Evolutionary conservation across 192 early-diverging fungal genomes (phyloP).

Genomic region (Backusella psychrophila): DNA sequence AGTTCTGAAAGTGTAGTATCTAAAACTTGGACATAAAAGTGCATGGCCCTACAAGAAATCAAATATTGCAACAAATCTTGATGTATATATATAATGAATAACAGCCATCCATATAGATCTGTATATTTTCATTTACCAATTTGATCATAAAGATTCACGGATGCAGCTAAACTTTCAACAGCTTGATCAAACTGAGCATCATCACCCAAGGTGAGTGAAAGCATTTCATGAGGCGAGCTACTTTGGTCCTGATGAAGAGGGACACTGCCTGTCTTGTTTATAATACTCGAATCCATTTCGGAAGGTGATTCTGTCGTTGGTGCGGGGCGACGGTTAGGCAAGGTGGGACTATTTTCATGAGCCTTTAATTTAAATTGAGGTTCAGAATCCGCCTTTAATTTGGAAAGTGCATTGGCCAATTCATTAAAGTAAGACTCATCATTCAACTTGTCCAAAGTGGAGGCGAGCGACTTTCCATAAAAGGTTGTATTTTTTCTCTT

Average conservation of each 20-base stretch:
- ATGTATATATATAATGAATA: not conserved
- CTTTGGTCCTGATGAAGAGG: not conserved
- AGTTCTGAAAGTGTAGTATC: conserved; percentile 55
- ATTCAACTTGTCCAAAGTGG: not conserved
- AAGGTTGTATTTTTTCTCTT: conserved; percentile 19
- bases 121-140: conserved; percentile 20
- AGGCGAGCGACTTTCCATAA: not conserved
- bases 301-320: not conserved
- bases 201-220: conserved; percentile 67
- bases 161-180: conserved; percentile 51
- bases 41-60: conserved; percentile 59
- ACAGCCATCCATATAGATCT: not conserved
- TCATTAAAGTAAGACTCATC: conserved; percentile 22
- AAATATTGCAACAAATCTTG: conserved; percentile 75
- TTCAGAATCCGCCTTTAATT: conserved; percentile 15
- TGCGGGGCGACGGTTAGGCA: not conserved
- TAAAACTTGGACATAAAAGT: conserved; percentile 47
- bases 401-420: conserved; percentile 22
- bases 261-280: not conserved
- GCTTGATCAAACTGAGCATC: conserved; percentile 57
- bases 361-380: conserved; percentile 44
- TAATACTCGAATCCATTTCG: not conserved
- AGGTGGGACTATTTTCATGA: conserved; percentile 35
- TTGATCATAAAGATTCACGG: conserved; percentile 81
- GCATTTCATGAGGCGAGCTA: conserved; percentile 20